Conservation (phyloP, 805 yeast species). For the Kazachstania psychrophila region DNA sequence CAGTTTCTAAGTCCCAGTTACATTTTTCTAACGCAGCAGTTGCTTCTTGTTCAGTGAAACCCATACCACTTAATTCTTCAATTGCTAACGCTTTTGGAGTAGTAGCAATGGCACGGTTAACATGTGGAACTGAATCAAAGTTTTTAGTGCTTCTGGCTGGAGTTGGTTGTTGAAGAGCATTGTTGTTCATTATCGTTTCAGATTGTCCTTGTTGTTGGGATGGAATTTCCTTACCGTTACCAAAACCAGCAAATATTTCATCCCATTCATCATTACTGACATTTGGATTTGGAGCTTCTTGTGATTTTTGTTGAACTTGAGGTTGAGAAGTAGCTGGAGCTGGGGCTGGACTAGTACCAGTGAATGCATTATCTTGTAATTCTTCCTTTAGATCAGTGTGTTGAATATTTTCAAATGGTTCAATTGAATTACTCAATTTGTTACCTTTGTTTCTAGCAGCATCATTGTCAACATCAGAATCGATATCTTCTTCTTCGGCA, state of each 20-base stretch:
- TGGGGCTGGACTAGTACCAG: constrained; percentile 8
- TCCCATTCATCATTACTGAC: constrained; percentile 78
- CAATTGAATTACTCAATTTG: constrained; percentile 7
- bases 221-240: constrained; percentile 33
- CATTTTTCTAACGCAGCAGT: constrained; percentile 56
- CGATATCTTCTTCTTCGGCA: constrained; percentile 32
- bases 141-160: constrained; percentile 2
- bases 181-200: constrained; percentile 12
- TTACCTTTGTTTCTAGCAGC: background rate
- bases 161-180: constrained; percentile 5
- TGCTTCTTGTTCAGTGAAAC: constrained; percentile 62
- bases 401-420: constrained; percentile 22
- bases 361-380: constrained; percentile 18
- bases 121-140: constrained; percentile 6
- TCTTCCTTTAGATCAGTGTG: constrained; percentile 22
- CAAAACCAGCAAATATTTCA: constrained; percentile 82
- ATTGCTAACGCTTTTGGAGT: constrained; percentile 50
- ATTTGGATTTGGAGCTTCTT: no score
- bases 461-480: constrained; percentile 12
- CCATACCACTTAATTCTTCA: constrained; percentile 82
- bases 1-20: constrained; percentile 70
- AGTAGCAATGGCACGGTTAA: constrained; percentile 31
- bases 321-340: constrained; percentile 2
- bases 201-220: constrained; percentile 5
- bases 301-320: constrained; percentile 1